Evolutionary conservation across 345 rosid species (phyloP).

Genomic region (Garcia nutans): DNA sequence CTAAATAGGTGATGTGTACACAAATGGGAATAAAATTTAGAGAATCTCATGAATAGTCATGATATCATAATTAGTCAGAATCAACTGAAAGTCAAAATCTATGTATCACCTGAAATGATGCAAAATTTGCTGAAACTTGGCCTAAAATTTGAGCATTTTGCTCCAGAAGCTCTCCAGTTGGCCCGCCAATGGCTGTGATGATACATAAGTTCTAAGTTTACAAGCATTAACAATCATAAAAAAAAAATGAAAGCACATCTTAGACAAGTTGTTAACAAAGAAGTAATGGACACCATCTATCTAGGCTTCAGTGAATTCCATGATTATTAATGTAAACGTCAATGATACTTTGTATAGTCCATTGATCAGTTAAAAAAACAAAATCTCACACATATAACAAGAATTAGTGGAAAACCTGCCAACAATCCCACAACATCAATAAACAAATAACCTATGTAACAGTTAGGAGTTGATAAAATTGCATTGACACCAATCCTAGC

Average conservation of each 20-base stretch:
- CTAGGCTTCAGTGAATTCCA: not conserved
- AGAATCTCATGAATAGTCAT: too few relatives aligned
- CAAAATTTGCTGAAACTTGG: conserved; percentile 68
- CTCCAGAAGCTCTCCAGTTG: conserved; percentile 70
- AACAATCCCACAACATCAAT: not conserved
- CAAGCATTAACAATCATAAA: not conserved
- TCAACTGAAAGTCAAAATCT: not conserved
- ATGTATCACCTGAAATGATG: conserved; percentile 59
- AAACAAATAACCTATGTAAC: not conserved
- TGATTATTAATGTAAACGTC: not conserved
- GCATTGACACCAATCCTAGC: not conserved
- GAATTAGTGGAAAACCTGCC: not conserved
- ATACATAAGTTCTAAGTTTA: conserved; percentile 8
- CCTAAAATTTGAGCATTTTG: conserved; percentile 69
- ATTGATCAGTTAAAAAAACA: not conserved
- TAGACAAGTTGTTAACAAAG: not conserved
- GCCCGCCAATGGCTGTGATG: conserved; percentile 70
- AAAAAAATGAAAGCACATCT: not conserved
- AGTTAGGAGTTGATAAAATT: not conserved
- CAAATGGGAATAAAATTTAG: too few relatives aligned
- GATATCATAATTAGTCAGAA: not conserved
- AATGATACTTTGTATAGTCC: not conserved
- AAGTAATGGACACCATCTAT: not conserved
- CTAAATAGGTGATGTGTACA: too few relatives aligned
- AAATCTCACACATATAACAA: not conserved